Evolutionary conservation across 2,329 filamentous ascomycete genomes (phyloP).

Genomic region (Penicillium sp.): DNA sequence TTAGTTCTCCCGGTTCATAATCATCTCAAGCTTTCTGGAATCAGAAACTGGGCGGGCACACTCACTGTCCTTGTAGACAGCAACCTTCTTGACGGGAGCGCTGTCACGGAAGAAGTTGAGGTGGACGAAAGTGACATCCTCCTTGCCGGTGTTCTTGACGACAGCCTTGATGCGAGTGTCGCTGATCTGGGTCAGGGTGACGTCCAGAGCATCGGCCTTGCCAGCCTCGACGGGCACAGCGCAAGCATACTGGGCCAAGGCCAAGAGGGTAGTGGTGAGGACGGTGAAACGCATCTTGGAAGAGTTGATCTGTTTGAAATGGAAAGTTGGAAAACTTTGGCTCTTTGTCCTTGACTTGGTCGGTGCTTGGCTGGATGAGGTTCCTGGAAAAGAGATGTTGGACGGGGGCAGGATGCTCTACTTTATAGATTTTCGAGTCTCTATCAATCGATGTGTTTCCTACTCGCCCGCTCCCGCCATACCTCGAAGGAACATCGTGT

Average conservation of each 20-base stretch:
- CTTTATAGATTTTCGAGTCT: constrained; percentile 5
- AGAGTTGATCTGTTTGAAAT: not conserved
- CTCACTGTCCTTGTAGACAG: constrained; percentile 19
- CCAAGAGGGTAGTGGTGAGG: constrained; percentile 19
- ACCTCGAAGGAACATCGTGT: not conserved
- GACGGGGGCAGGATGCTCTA: not conserved
- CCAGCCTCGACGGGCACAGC: constrained; percentile 18
- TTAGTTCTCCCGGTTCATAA: too few species aligned
- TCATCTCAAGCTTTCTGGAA: too few species aligned
- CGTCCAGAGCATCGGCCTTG: constrained; percentile 20
- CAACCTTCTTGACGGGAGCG: constrained; percentile 33
- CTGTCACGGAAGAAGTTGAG: constrained; percentile 33
- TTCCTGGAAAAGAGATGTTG: not conserved
- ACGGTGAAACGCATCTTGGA: constrained; percentile 18
- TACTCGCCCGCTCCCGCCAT: not conserved
- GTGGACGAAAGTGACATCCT: constrained; percentile 31
- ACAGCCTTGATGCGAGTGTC: constrained; percentile 33
- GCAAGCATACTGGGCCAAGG: constrained; percentile 14
- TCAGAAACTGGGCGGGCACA: not conserved
- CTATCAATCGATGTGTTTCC: not conserved
- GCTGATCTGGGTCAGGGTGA: constrained; percentile 26
- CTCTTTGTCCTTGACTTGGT: not conserved
- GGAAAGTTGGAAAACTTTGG: not conserved
- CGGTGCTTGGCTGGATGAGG: not conserved
- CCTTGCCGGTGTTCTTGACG: constrained; percentile 30